These are phyloP conservation scores for Lagenaria siceraria DNA, from an alignment of 306 rosid genomes.

Conservation along the genomic window DNA sequence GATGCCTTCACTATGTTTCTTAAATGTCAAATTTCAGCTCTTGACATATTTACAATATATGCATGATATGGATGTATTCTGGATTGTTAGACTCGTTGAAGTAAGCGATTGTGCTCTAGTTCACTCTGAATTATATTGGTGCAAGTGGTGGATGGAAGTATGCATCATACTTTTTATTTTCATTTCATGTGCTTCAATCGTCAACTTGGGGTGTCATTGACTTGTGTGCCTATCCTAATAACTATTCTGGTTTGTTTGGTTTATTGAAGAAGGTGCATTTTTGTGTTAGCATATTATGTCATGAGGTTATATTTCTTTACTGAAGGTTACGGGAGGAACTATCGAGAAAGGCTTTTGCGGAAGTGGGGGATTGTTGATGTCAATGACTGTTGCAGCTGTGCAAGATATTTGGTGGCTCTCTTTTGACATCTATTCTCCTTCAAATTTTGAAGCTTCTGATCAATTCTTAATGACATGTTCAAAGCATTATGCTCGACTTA, in stretches of 20 bases:
- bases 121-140: background rate
- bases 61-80: background rate
- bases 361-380: conserved; percentile 94
- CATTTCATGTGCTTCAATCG: background rate
- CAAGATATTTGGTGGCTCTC: conserved; percentile 57
- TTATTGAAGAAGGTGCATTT: background rate
- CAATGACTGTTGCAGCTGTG: conserved; percentile 87
- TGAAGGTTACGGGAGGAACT: conserved; percentile 83
- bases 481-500: background rate
- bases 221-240: background rate
- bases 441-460: background rate
- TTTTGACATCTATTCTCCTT: background rate
- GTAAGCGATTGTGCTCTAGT: background rate
- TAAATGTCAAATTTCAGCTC: background rate
- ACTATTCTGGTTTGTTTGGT: background rate
- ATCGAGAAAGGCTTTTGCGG: conserved; percentile 70
- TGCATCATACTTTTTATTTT: background rate
- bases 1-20: background rate
- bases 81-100: background rate
- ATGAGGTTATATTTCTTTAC: background rate
- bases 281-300: background rate
- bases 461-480: background rate
- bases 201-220: background rate
- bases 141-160: background rate
- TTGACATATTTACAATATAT: background rate